phyloP scores from a whole-genome alignment of 2,329 filamentous ascomycete species.

The Xylariaceae sp. region DNA sequence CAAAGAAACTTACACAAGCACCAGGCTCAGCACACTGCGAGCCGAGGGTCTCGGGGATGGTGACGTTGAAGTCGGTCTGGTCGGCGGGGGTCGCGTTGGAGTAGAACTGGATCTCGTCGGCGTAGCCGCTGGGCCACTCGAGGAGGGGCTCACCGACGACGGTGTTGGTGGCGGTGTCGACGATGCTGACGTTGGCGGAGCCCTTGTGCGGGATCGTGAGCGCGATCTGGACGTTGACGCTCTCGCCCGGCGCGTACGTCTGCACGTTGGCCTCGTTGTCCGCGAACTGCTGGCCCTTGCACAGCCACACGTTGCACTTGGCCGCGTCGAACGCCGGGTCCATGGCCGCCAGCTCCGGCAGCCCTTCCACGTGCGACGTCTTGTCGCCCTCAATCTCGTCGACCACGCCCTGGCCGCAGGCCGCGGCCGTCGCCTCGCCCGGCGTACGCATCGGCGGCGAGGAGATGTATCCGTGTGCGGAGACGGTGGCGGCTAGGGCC shows the following conservation, averaged over 20 bases:
- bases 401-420: slow-evolving; percentile 32
- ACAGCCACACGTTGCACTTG: slow-evolving; percentile 42
- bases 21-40: slow-evolving; percentile 31
- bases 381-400: slow-evolving; percentile 31
- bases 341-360: slow-evolving; percentile 35
- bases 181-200: slow-evolving; percentile 51
- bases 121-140: slow-evolving; percentile 33
- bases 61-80: slow-evolving; percentile 36
- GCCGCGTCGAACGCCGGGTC: slow-evolving; percentile 31
- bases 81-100: slow-evolving; percentile 29
- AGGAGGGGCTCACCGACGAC: slow-evolving; percentile 40
- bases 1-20: slow-evolving; percentile 33
- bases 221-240: slow-evolving; percentile 45
- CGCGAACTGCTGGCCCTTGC: slow-evolving; percentile 44
- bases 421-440: slow-evolving; percentile 28
- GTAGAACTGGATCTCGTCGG: slow-evolving; percentile 35
- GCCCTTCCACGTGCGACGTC: slow-evolving; percentile 37
- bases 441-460: slow-evolving; percentile 29
- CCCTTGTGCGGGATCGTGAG: slow-evolving; percentile 52
- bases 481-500: slow-evolving; percentile 27
- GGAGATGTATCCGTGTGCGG: slow-evolving; percentile 33
- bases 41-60: slow-evolving; percentile 32
- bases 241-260: slow-evolving; percentile 45
- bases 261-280: slow-evolving; percentile 44
- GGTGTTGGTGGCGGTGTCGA: slow-evolving; percentile 47